Evolutionary conservation across 306 rosid genomes (phyloP).

Genomic region (Ormosia semicastrata): DNA sequence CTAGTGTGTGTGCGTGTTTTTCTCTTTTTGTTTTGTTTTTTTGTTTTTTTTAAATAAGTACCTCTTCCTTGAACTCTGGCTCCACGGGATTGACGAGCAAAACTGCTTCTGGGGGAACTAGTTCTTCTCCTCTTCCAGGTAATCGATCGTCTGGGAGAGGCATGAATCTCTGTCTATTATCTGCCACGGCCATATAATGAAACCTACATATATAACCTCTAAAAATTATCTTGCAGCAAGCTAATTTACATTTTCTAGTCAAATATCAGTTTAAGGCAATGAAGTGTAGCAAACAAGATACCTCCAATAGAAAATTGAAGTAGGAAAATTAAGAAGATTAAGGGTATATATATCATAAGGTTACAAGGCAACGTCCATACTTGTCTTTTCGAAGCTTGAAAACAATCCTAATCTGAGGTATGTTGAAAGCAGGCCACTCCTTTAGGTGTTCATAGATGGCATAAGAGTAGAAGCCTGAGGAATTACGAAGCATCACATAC

Average conservation of each 20-base stretch:
- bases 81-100: slow-evolving; percentile 64
- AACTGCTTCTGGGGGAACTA: slow-evolving; percentile 75
- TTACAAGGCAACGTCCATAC: slow-evolving; percentile 25
- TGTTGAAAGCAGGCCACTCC: slow-evolving; percentile 79
- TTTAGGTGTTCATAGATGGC: slow-evolving; percentile 65
- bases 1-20: no score
- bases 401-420: slow-evolving; percentile 73
- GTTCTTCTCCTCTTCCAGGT: slow-evolving; percentile 46
- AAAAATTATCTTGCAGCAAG: neutral
- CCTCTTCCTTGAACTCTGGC: slow-evolving; percentile 75
- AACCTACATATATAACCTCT: slow-evolving; percentile 40
- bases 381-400: slow-evolving; percentile 75
- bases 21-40: neutral
- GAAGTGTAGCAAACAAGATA: neutral
- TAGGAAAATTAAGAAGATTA: neutral
- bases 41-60: neutral
- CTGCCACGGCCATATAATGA: slow-evolving; percentile 63
- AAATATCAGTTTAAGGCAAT: neutral
- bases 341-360: neutral
- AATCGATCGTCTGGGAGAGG: slow-evolving; percentile 75
- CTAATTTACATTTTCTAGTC: neutral
- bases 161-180: slow-evolving; percentile 70
- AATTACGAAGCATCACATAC: slow-evolving; percentile 68
- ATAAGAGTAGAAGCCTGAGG: slow-evolving; percentile 78
- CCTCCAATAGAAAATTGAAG: neutral